Conservation (phyloP, 1,139 yeast genomes). For the Yamadazyma atmosphaerica region DNA sequence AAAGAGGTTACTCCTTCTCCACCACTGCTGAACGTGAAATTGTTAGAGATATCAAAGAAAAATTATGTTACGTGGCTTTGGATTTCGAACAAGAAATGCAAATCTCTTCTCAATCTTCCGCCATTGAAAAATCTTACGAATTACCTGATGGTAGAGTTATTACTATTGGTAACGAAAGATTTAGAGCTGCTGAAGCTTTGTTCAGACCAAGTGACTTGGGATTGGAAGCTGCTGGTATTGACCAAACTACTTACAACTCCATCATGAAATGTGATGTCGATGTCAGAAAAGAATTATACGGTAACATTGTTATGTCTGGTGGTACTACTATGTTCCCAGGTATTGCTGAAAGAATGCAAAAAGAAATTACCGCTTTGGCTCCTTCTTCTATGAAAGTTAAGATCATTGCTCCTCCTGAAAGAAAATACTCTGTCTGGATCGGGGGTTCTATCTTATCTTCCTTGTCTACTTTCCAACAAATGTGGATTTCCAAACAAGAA, state of each 20-base stretch:
- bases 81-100: slow-evolving; percentile 98
- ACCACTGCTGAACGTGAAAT: slow-evolving; percentile 99
- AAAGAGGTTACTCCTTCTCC: slow-evolving; percentile 98
- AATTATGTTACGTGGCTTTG: slow-evolving; percentile 95
- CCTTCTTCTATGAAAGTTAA: slow-evolving; percentile 99
- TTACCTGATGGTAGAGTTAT: slow-evolving; percentile 99
- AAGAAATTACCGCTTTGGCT: slow-evolving; percentile 98
- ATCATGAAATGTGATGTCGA: slow-evolving; percentile 99
- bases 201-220: slow-evolving; percentile 99
- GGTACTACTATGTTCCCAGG: slow-evolving; percentile 99
- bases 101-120: slow-evolving; percentile 97
- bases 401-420: slow-evolving; percentile 99
- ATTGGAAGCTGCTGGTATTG: slow-evolving; percentile 98
- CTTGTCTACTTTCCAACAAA: slow-evolving; percentile 98
- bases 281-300: slow-evolving; percentile 98
- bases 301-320: slow-evolving; percentile 99
- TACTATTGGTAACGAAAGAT: slow-evolving; percentile 99
- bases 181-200: slow-evolving; percentile 99
- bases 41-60: slow-evolving; percentile 99
- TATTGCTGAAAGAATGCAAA: slow-evolving; percentile 99
- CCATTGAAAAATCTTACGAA: slow-evolving; percentile 98
- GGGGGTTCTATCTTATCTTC: slow-evolving; percentile 99
- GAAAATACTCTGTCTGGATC: slow-evolving; percentile 99
- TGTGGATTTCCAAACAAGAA: slow-evolving; percentile 99
- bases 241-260: slow-evolving; percentile 98